Base-by-base conservation (phyloP, 305 asterid genomes). In the Fraxinus baroniana region DNA sequence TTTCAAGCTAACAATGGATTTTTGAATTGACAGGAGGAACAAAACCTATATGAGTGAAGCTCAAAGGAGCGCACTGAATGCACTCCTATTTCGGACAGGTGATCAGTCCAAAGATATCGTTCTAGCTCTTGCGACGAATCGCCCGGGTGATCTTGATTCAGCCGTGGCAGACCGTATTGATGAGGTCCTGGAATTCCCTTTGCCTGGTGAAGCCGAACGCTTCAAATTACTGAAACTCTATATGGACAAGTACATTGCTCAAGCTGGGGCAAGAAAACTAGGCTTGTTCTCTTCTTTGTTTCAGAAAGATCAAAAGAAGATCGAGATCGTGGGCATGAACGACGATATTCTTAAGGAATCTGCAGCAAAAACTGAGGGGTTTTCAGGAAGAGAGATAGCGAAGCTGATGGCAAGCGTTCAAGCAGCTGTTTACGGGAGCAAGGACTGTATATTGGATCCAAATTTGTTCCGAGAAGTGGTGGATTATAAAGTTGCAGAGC, bases 31-130 rank as follows among this genome's bases (percentile, higher is more conserved):
- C 92, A 95, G 99, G 95, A 87, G 97, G 84, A 95, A 95, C 82
- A 95, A 93, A 90, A 95, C 96, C 35, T 95, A 95, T 39, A 95
- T 93, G 99, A 95, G 99, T 77, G 99, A 95, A 89, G 99, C 99
- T 80, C 98, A 94, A 85, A 92, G 99, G 90, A 95, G 98, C 85
- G 99, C 99, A 4, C 97, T 95, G 55, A 95, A 95, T n/a, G 99
- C 97, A 12, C 97, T 95, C 74, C 93, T 95, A 5, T 94, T 88
- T 82, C 93, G 97, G 75, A 95, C 99, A 0, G 98, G 98, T 71
- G 99, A 94, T 88, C 99, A 94, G 86, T 95, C 99, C 37, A 95
- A 95, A 84, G 99, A 95, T 74, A 89, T 94, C 66, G 98, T 95
- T 82, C 97, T 95, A 57, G 98, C 99, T 10, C 90, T 95, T 22